Percentiles rank a stretch among this genome's conserved stretches.
These are phyloP conservation scores for Coemansia nantahalensis DNA, from an alignment of 192 early-diverging fungal species.

Conservation along the genomic window DNA sequence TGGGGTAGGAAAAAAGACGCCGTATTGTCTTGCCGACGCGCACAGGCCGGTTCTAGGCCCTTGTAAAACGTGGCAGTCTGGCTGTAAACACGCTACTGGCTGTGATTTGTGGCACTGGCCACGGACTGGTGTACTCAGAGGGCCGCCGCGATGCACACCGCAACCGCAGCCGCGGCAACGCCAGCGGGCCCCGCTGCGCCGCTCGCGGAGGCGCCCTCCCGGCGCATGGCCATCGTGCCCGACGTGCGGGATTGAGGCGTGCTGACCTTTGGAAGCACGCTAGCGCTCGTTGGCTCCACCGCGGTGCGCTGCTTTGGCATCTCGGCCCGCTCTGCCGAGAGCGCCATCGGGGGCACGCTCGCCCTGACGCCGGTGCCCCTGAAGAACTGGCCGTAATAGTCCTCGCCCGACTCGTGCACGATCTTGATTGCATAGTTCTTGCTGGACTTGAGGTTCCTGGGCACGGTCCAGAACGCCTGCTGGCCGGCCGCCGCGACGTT, in stretches of 20 bases:
- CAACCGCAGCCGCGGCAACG: conserved; percentile 4
- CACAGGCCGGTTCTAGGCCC: too few species aligned
- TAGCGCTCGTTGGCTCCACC: conserved; percentile 8
- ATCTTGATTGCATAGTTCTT: conserved; percentile 49
- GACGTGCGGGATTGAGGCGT: not conserved
- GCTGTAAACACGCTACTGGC: too few species aligned
- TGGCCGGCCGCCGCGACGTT: conserved; percentile 33
- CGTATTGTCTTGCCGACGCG: too few species aligned
- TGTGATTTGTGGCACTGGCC: too few species aligned
- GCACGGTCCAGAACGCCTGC: conserved; percentile 41
- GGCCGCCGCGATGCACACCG: conserved; percentile 13
- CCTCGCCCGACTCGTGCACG: conserved; percentile 47
- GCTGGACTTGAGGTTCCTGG: conserved; percentile 40
- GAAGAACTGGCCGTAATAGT: conserved; percentile 50
- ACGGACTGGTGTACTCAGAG: too few species aligned
- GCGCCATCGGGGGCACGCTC: conserved; percentile 13
- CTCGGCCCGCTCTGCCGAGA: not conserved
- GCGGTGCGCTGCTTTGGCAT: not conserved
- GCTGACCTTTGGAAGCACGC: conserved; percentile 12
- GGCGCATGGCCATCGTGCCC: conserved; percentile 12
- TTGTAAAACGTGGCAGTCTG: too few species aligned
- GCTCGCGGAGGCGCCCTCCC: conserved; percentile 4
- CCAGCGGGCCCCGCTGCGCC: conserved; percentile 4
- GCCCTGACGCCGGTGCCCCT: conserved; percentile 29
- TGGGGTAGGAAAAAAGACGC: too few species aligned